These are phyloP conservation scores for Nosema muscidifuracis DNA, from an alignment of 371 early-diverging fungal species.

Conservation along the genomic window DNA sequence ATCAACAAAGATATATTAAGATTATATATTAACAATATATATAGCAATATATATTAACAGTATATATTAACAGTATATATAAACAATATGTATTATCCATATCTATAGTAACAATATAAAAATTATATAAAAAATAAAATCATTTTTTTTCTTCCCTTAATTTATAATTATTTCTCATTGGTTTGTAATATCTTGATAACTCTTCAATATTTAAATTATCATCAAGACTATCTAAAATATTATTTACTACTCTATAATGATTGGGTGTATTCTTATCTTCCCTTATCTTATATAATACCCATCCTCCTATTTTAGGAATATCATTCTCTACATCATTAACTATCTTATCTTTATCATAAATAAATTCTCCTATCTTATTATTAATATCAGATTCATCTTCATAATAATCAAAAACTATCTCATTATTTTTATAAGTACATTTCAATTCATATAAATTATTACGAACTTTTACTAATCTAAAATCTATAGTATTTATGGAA, in stretches of 20 bases:
- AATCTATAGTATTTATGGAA: conserved; percentile 89
- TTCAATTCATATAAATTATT: conserved; percentile 20
- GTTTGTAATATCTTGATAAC: conserved; percentile 28
- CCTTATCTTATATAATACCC: conserved; percentile 76
- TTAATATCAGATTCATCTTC: conserved; percentile 22
- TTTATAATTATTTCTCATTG: conserved; percentile 48
- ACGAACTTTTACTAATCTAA: conserved; percentile 62
- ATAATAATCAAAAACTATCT: conserved; percentile 28
- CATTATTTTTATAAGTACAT: conserved; percentile 25
- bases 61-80: too few species aligned
- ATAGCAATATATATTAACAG: too few species aligned
- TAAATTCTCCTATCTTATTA: conserved; percentile 61
- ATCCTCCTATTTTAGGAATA: conserved; percentile 61
- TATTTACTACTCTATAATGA: conserved; percentile 67
- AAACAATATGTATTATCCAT: too few species aligned
- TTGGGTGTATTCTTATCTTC: conserved; percentile 76
- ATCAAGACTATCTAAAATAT: conserved; percentile 69
- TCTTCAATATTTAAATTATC: conserved; percentile 70
- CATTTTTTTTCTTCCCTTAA: too few species aligned
- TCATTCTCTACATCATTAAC: conserved; percentile 41
- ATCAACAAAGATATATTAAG: background rate
- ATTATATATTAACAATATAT: background rate
- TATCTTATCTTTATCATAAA: conserved; percentile 48
- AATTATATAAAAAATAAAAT: too few species aligned
- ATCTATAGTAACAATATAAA: too few species aligned